phyloP scores from a whole-genome alignment of 257 asterid genomes.

The Gynochthodes officinalis region DNA sequence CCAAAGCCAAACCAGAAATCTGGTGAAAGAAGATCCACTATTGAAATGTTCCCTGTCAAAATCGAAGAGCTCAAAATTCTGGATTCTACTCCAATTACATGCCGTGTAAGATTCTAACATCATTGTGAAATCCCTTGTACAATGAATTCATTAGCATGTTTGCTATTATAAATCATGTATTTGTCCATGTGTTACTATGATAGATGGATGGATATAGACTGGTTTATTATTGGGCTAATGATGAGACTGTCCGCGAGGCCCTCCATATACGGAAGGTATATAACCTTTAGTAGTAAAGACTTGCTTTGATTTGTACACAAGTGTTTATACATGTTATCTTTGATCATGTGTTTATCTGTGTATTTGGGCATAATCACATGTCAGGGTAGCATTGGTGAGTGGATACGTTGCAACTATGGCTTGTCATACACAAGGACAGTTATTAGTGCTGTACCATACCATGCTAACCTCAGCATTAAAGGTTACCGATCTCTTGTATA shows the following conservation, averaged over 20 bases:
- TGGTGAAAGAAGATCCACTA: conserved; percentile 8
- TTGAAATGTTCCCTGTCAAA: not conserved
- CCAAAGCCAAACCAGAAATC: not conserved
- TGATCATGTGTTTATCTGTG: not conserved
- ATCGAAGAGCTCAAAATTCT: not conserved
- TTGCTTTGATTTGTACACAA: not conserved
- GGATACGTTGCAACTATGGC: conserved; percentile 18
- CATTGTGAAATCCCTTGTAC: not conserved
- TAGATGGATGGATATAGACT: conserved; percentile 28
- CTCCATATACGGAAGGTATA: conserved; percentile 40
- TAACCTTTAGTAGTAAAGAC: not conserved
- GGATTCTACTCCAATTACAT: not conserved
- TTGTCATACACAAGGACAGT: not conserved
- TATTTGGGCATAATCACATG: not conserved
- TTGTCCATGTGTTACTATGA: not conserved
- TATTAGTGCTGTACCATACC: conserved; percentile 8
- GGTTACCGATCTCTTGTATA: conserved; percentile 36
- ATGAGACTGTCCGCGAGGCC: conserved; percentile 29
- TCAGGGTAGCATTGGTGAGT: conserved; percentile 26
- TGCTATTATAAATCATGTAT: not conserved
- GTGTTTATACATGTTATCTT: not conserved
- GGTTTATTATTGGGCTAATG: conserved; percentile 28
- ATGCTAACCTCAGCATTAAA: conserved; percentile 28
- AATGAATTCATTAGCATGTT: not conserved
- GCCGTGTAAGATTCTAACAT: conserved; percentile 21